Conservation (phyloP, 2,329 filamentous ascomycete species). For the Calonectria naviculata region DNA sequence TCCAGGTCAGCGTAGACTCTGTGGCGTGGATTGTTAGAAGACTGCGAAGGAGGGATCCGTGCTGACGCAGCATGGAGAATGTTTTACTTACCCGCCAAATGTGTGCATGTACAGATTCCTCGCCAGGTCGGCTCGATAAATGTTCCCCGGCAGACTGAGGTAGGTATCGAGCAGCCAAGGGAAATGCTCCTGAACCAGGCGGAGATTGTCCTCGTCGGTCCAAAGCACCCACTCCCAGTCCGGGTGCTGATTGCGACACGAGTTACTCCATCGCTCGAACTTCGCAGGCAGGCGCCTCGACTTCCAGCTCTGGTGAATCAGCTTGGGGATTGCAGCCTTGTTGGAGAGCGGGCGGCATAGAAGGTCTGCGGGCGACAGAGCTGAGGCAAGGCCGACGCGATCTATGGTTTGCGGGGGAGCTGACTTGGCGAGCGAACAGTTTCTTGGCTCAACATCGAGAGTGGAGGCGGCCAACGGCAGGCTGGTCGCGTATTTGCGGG, state of each 20-base stretch:
- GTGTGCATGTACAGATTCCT: constrained; percentile 50
- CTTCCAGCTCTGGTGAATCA: constrained; percentile 45
- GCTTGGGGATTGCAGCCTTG: constrained; percentile 49
- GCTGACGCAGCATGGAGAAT: neutral
- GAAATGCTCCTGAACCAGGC: constrained; percentile 44
- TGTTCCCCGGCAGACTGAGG: constrained; percentile 41
- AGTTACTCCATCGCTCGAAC: constrained; percentile 45
- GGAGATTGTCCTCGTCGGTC: constrained; percentile 49
- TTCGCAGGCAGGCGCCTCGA: constrained; percentile 35
- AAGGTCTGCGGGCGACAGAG: constrained; percentile 15
- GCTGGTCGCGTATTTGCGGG: neutral
- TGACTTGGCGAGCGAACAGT: neutral
- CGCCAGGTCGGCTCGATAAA: constrained; percentile 46
- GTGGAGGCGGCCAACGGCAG: neutral
- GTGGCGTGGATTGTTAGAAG: neutral
- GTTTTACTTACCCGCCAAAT: constrained; percentile 44
- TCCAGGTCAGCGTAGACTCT: constrained; percentile 35
- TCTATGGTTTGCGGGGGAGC: neutral
- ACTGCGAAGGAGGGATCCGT: no score
- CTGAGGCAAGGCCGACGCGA: neutral
- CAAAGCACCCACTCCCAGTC: constrained; percentile 51
- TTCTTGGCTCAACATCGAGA: neutral
- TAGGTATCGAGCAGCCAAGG: constrained; percentile 45
- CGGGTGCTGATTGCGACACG: constrained; percentile 42
- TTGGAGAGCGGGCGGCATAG: constrained; percentile 6